These are phyloP conservation scores for Mrakia blollopis DNA, from an alignment of 768 basidiomycete genomes.

Conservation along the genomic window DNA sequence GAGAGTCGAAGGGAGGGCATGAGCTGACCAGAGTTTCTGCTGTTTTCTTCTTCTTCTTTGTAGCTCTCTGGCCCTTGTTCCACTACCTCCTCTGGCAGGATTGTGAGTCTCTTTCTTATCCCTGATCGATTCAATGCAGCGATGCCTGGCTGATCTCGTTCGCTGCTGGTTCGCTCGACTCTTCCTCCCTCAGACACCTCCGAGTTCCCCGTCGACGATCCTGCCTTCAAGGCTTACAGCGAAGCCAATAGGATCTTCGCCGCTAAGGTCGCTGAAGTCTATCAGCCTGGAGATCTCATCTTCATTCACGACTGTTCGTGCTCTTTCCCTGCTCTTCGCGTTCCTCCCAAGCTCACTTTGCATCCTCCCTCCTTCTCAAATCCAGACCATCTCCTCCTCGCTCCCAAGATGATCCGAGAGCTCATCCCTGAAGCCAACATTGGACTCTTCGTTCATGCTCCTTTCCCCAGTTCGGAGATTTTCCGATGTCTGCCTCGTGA, in stretches of 20 bases:
- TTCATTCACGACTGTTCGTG: constrained; percentile 60
- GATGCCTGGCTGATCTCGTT: neutral
- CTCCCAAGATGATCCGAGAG: constrained; percentile 76
- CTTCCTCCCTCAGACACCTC: constrained; percentile 55
- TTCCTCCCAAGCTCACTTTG: neutral
- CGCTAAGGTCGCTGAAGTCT: constrained; percentile 68
- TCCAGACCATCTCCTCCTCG: constrained; percentile 77
- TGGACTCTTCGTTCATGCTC: constrained; percentile 94
- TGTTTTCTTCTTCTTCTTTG: neutral
- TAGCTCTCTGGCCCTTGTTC: constrained; percentile 95
- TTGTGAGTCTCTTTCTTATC: neutral
- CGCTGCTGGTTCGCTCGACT: neutral
- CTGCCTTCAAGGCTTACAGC: constrained; percentile 67
- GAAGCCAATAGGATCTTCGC: constrained; percentile 83
- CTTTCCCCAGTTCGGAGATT: constrained; percentile 93
- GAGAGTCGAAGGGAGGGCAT: neutral
- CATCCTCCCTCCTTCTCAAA: too few relatives aligned
- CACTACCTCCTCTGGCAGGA: constrained; percentile 99
- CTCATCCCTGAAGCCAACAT: constrained; percentile 63
- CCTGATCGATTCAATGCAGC: neutral
- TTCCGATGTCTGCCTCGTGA: constrained; percentile 86
- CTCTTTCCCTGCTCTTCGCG: neutral
- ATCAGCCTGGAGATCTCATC: constrained; percentile 84
- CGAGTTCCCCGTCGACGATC: constrained; percentile 76
- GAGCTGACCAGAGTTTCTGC: neutral